Conservation (phyloP, 257 asterid species). For the Eustoma russellianum region DNA sequence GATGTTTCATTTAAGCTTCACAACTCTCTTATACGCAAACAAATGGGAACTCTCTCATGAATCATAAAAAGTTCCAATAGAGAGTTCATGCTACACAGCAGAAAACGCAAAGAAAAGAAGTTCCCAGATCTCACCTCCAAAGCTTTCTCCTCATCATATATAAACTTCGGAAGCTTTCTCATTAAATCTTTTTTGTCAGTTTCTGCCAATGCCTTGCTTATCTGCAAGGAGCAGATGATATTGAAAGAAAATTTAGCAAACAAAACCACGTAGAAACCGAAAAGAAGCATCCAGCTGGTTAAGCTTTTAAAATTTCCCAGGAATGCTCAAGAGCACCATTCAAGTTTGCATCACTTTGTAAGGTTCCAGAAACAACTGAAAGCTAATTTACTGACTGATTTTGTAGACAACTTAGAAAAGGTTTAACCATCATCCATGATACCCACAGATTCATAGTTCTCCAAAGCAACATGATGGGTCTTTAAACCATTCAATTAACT, state of each 20-base stretch:
- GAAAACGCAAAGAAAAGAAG: background rate
- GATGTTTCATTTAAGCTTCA: no score
- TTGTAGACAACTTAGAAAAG: no score
- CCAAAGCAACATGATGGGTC: background rate
- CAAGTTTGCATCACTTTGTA: no score
- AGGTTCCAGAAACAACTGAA: no score
- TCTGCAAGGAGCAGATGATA: slow-evolving; percentile 15
- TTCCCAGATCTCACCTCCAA: slow-evolving; percentile 24
- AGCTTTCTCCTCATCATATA: slow-evolving; percentile 43
- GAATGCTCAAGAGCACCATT: no score
- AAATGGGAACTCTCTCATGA: no score
- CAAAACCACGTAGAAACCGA: background rate
- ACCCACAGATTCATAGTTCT: background rate
- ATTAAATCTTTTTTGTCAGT: slow-evolving; percentile 30
- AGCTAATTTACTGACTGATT: no score
- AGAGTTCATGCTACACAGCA: no score
- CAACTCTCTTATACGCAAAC: no score
- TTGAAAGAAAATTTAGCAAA: background rate
- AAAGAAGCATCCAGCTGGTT: background rate
- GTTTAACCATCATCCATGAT: no score
- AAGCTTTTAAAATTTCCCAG: background rate
- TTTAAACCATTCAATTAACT: background rate
- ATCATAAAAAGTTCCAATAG: no score
- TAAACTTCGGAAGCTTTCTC: slow-evolving; percentile 38
- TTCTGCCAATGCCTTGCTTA: slow-evolving; percentile 36